Evolutionary conservation across 441 rosid species (phyloP).

Genomic region (Populus trichocarpa): DNA sequence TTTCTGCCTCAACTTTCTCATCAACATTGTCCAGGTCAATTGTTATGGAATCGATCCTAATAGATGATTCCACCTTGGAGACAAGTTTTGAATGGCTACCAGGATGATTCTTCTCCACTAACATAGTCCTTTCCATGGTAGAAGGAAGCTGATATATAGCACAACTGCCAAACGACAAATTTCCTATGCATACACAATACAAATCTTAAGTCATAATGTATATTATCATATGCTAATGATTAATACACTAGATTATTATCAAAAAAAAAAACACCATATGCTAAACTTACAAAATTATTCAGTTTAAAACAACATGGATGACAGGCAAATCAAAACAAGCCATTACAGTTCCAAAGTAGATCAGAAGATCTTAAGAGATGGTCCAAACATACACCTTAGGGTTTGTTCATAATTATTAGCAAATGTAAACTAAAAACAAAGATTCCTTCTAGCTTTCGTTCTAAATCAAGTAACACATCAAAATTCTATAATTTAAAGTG

Average conservation of each 20-base stretch:
- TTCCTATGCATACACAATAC: constrained; percentile 16
- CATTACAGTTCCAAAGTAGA: constrained; percentile 12
- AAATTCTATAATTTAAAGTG: neutral
- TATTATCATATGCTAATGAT: constrained; percentile 6
- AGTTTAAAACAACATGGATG: neutral
- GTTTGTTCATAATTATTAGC: constrained; percentile 12
- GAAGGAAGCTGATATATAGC: constrained; percentile 21
- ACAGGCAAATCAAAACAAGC: constrained; percentile 3
- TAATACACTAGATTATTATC: no score
- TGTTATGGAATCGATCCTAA: constrained; percentile 65
- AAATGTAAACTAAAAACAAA: neutral
- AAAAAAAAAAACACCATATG: neutral
- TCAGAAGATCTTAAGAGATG: constrained; percentile 6
- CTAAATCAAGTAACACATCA: constrained; percentile 11
- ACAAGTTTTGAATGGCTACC: constrained; percentile 28
- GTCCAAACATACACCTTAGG: constrained; percentile 14
- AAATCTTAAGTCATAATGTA: neutral
- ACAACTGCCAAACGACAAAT: constrained; percentile 17
- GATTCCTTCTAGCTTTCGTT: constrained; percentile 3
- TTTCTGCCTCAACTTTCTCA: constrained; percentile 31
- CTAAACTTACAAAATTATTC: neutral
- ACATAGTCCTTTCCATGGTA: constrained; percentile 30
- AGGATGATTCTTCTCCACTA: constrained; percentile 33
- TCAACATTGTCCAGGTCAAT: constrained; percentile 53
- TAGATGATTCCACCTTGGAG: constrained; percentile 46